phyloP scores from a whole-genome alignment of 345 rosid genomes.

The Pugionium dolabratum region DNA sequence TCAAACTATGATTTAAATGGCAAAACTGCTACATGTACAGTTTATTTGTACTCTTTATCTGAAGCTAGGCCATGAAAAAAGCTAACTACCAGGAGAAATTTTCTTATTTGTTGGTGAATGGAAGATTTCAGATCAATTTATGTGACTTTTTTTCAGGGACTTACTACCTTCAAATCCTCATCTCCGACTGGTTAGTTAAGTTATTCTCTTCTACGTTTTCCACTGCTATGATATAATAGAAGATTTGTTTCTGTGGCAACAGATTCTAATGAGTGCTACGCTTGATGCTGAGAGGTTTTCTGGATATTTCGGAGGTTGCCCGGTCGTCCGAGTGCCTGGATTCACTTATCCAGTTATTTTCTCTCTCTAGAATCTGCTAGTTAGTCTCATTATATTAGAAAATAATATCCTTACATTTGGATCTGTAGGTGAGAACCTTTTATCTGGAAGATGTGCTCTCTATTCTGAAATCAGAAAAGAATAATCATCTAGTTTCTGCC shows the following conservation, averaged over 20 bases:
- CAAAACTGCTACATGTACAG: constrained; percentile 4
- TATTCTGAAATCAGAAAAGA: constrained; percentile 51
- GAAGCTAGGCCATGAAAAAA: constrained; percentile 10
- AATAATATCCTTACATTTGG: constrained; percentile 5
- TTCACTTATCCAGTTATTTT: constrained; percentile 83
- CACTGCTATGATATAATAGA: constrained; percentile 11
- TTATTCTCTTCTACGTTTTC: constrained; percentile 13
- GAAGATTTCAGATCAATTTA: constrained; percentile 14
- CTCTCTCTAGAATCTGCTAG: background rate
- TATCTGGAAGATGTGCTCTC: constrained; percentile 87
- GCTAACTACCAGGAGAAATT: background rate
- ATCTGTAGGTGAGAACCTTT: constrained; percentile 66
- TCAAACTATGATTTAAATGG: constrained; percentile 12
- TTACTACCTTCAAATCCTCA: constrained; percentile 75
- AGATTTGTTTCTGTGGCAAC: constrained; percentile 1
- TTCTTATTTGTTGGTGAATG: background rate
- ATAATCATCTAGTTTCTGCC: constrained; percentile 52
- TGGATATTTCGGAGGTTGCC: constrained; percentile 94
- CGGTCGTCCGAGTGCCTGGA: constrained; percentile 82
- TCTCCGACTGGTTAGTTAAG: constrained; percentile 86
- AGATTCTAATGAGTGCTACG: constrained; percentile 99
- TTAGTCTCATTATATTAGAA: constrained; percentile 16
- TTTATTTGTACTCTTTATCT: background rate
- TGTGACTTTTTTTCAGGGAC: constrained; percentile 66
- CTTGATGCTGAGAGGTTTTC: constrained; percentile 90